These are phyloP conservation scores for Tetradesmus obliquus DNA, from an alignment of 139 green algal genomes.

Conservation along the genomic window DNA sequence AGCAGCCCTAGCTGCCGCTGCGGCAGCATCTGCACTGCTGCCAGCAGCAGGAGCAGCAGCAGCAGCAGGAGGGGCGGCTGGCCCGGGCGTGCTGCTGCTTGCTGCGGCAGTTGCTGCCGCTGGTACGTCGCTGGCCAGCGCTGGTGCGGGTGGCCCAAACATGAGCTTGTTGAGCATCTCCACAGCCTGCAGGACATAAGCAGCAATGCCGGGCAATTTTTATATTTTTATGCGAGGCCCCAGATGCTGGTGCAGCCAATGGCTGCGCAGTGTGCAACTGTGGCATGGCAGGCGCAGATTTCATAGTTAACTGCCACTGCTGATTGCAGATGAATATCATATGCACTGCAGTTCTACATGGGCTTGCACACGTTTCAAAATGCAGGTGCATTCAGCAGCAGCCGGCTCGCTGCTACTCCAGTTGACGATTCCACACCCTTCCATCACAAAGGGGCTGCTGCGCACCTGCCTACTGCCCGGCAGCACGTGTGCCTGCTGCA, in stretches of 20 bases:
- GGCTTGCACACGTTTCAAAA: no score
- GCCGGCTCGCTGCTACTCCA: no score
- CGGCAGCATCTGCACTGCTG: not conserved
- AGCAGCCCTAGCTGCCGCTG: not conserved
- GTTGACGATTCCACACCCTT: no score
- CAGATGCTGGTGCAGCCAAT: no score
- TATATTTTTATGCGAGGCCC: not conserved
- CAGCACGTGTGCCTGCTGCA: not conserved
- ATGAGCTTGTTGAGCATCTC: slow-evolving; percentile 16
- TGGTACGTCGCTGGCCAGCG: not conserved
- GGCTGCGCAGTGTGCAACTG: no score
- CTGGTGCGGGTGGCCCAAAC: slow-evolving; percentile 17
- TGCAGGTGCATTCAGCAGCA: no score
- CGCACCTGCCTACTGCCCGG: slow-evolving; percentile 26
- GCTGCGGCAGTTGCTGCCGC: not conserved
- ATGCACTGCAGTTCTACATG: no score
- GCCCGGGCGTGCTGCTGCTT: not conserved
- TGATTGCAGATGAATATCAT: no score
- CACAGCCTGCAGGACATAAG: not conserved
- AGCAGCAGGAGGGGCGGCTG: not conserved
- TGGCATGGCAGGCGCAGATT: no score
- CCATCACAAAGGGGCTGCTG: not conserved
- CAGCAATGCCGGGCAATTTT: not conserved
- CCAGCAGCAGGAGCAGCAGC: not conserved
- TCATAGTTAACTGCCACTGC: no score